Evolutionary conservation across 306 rosid genomes (phyloP), one percentile per base, ranked within the genome.

Genomic region (Psophocarpus tetragonolobus): DNA sequence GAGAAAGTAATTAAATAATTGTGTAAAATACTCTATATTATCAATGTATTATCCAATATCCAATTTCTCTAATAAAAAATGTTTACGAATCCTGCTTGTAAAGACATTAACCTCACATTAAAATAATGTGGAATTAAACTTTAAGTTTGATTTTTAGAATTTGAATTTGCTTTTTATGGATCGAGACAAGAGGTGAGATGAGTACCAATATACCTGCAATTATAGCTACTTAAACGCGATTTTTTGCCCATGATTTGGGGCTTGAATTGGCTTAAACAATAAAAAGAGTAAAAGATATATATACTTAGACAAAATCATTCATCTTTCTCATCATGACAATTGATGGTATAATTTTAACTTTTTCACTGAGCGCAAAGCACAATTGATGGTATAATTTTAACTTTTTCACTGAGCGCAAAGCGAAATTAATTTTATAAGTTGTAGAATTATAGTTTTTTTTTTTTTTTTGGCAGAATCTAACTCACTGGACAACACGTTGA

Each of bases 241-340:
- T 75, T 27, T 63, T 2, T 13, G 61, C 54, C 68, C 85, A n/a
- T 57, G 75, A 68, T 63, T 75, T 54, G 7, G 48, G 80, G 84
- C 38, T 32, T 79, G 26, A 44, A 36, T 30, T 17, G 41, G 35
- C 33, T 18, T 3, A 17, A 13, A 13, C 24, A 57, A 23, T 17
- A 10, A 10, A 53, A 18, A 57, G 17, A 69, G 39, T 78, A 77
- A 44, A 72, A 51, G n/a, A n/a, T n/a, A 74, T 36, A 9, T 44
- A 33, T 23, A 24, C 12, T 18, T n/a, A 1, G 77, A 73, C 81
- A 83, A 14, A 84, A 81, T 87, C 72, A 84, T 84, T 65, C 18
- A 48, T 70, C 42, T 74, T 68, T 36, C 57, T 45, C 82, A 78
- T 84, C 13, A 87, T 81, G 51, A 24, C 74, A 72, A 81, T 75